Percentiles rank a stretch among this genome's conserved stretches.
Conservation (phyloP, 1,284 basidiomycete species). For the Trametes polyzona region DNA sequence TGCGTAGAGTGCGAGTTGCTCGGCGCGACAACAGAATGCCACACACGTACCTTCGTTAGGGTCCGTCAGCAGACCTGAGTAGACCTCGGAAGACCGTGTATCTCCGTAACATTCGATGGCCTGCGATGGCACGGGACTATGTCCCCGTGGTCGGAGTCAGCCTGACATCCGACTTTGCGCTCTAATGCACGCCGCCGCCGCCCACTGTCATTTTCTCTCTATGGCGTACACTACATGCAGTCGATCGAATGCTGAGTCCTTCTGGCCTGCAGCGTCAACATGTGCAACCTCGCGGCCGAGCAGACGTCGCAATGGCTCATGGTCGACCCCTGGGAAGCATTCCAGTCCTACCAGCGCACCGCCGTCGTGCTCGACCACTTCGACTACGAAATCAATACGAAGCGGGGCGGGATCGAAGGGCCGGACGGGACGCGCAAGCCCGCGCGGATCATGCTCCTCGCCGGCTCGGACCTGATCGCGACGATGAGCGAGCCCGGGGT, state of each 20-base stretch:
- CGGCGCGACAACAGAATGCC: too few species aligned
- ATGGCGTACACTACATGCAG: neutral
- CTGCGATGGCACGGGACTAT: too few species aligned
- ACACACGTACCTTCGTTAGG: too few species aligned
- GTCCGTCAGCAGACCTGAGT: too few species aligned
- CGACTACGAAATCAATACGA: constrained; percentile 89
- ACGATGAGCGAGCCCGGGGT: constrained; percentile 99
- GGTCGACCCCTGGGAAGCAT: constrained; percentile 97
- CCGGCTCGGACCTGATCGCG: constrained; percentile 96
- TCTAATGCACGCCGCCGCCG: too few species aligned
- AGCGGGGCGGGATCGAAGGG: constrained; percentile 72
- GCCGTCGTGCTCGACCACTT: constrained; percentile 97
- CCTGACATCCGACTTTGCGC: too few species aligned
- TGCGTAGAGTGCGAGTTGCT: too few species aligned
- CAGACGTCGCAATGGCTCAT: constrained; percentile 83
- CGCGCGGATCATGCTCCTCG: constrained; percentile 89
- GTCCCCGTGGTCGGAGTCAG: too few species aligned
- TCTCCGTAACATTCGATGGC: too few species aligned
- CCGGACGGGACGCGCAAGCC: constrained; percentile 57
- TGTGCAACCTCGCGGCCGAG: constrained; percentile 88
- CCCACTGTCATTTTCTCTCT: neutral
- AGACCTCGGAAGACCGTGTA: too few species aligned
- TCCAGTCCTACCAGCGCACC: constrained; percentile 93
- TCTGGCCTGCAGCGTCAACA: constrained; percentile 64
- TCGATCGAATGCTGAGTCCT: neutral